These are phyloP conservation scores for Magnaporthiopsis incrustans DNA, from an alignment of 2,329 filamentous ascomycete species.

Conservation along the genomic window DNA sequence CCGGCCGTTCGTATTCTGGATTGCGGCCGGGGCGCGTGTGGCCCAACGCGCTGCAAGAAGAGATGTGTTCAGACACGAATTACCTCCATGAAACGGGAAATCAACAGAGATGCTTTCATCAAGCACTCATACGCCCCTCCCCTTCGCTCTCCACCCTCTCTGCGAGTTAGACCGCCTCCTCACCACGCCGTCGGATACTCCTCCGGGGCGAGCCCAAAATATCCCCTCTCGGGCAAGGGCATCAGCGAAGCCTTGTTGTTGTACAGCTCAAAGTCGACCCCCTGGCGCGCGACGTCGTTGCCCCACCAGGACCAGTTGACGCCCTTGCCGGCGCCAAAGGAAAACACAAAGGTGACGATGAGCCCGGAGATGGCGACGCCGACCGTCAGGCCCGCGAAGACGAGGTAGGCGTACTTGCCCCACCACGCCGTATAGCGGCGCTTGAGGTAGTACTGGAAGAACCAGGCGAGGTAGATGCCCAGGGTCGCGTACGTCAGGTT, in stretches of 20 bases:
- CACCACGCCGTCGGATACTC: neutral
- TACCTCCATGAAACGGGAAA: no score
- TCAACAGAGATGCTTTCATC: no score
- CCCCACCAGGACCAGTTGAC: constrained; percentile 34
- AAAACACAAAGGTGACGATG: constrained; percentile 33
- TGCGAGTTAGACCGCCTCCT: neutral
- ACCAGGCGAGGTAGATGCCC: constrained; percentile 15
- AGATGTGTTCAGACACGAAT: no score
- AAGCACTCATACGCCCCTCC: no score
- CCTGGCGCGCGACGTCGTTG: constrained; percentile 31
- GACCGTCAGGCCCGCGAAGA: constrained; percentile 22
- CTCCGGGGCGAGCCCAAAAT: constrained; percentile 7
- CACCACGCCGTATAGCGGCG: constrained; percentile 17
- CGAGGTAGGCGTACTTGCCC: constrained; percentile 26
- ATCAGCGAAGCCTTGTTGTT: neutral
- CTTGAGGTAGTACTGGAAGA: constrained; percentile 19
- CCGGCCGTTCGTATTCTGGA: no score
- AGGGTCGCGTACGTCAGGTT: constrained; percentile 14
- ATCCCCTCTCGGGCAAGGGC: constrained; percentile 9
- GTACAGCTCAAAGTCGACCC: constrained; percentile 18
- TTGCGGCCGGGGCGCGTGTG: no score
- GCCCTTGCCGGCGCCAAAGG: constrained; percentile 24
- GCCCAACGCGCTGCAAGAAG: no score
- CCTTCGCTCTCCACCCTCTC: neutral
- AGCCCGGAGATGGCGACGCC: constrained; percentile 24